Conservation (phyloP, 441 rosid genomes). For the Bocquillonia castaneifolia region DNA sequence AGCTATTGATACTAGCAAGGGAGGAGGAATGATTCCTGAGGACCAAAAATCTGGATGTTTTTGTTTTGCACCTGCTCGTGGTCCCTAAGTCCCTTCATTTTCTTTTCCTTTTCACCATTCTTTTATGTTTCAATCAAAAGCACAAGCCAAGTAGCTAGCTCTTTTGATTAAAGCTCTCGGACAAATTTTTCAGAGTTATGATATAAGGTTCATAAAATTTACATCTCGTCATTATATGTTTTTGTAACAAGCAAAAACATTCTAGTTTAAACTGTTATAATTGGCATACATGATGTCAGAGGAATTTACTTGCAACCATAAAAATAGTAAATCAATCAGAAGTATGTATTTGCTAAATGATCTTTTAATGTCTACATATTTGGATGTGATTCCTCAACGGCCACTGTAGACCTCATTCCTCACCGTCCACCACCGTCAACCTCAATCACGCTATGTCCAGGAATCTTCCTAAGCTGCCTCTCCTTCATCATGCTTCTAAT, state of each 20-base stretch:
- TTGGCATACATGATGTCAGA: not conserved
- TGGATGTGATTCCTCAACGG: too few species aligned
- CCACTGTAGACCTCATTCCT: too few species aligned
- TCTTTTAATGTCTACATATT: slow-evolving; percentile 6
- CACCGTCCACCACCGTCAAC: not conserved
- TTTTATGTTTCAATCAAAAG: not conserved
- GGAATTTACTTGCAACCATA: not conserved
- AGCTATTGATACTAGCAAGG: slow-evolving; percentile 69
- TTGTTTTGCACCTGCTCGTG: slow-evolving; percentile 68
- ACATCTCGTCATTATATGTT: not conserved
- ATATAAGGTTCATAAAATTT: not conserved
- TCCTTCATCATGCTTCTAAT: slow-evolving; percentile 19
- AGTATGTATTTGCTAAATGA: not conserved
- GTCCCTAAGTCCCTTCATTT: slow-evolving; percentile 40
- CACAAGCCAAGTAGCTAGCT: not conserved
- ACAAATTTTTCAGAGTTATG: not conserved
- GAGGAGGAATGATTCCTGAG: slow-evolving; percentile 93
- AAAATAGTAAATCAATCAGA: not conserved
- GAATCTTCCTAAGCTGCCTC: slow-evolving; percentile 11
- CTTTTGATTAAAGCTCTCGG: not conserved
- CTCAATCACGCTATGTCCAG: slow-evolving; percentile 21
- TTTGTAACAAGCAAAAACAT: not conserved
- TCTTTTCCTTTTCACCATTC: not conserved
- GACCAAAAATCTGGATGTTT: slow-evolving; percentile 57
- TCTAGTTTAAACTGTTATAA: not conserved